Conservation (phyloP, 305 asterid genomes). For the Ruellia speciosa region DNA sequence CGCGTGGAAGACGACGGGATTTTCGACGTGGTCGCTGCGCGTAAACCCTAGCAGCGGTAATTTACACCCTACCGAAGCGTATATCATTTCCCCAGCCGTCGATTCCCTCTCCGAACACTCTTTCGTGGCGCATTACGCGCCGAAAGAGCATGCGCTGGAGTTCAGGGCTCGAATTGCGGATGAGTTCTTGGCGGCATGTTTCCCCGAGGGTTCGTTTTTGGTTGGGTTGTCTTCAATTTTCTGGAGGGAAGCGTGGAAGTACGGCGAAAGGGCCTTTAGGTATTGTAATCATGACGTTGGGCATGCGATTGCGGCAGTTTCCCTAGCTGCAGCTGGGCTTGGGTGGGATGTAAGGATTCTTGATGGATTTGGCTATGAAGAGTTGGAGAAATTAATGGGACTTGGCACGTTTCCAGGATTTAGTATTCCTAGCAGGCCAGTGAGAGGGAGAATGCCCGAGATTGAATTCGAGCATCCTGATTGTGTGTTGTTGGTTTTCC, state of each 20-base stretch:
- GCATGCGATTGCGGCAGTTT: conserved; percentile 77
- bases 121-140: conserved; percentile 81
- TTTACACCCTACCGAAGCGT: conserved; percentile 86
- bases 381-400: conserved; percentile 67
- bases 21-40: conserved; percentile 86
- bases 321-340: conserved; percentile 79
- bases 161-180: conserved; percentile 51
- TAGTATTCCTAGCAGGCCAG: conserved; percentile 51
- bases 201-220: conserved; percentile 55
- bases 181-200: conserved; percentile 29
- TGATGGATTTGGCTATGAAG: conserved; percentile 64
- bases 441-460: conserved; percentile 66
- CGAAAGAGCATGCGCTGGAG: conserved; percentile 82
- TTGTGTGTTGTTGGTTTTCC: conserved; percentile 67
- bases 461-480: conserved; percentile 92
- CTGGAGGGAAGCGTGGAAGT: conserved; percentile 98
- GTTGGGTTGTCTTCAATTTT: conserved; percentile 74
- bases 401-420: conserved; percentile 36
- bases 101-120: conserved; percentile 39
- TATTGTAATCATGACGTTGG: conserved; percentile 95
- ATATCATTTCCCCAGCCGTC: conserved; percentile 53
- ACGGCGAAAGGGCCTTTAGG: conserved; percentile 97
- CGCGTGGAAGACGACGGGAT: conserved; percentile 79
- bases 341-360: conserved; percentile 84
- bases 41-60: conserved; percentile 98